Conservation (phyloP, 169 alveolate genomes). For the Eimeria maxima region DNA sequence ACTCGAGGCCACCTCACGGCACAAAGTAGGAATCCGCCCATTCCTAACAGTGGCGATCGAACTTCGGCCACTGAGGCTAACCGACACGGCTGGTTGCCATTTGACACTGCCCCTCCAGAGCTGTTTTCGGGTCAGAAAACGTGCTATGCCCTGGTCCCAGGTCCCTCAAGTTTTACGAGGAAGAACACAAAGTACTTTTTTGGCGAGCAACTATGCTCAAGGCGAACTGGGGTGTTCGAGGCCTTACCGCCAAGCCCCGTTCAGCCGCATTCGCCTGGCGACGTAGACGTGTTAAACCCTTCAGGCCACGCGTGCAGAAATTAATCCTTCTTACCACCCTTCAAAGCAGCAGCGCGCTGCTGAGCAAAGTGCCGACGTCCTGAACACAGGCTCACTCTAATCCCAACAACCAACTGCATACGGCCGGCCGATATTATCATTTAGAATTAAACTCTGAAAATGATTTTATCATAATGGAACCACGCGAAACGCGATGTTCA, state of each 20-base stretch:
- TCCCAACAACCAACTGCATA: not conserved
- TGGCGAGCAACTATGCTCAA: not conserved
- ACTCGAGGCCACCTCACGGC: slow-evolving; percentile 18
- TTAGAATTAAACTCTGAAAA: not conserved
- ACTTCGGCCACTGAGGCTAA: slow-evolving; percentile 51
- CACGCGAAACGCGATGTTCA: not conserved
- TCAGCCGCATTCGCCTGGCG: slow-evolving; percentile 32
- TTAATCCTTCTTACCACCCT: slow-evolving; percentile 4
- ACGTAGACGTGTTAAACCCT: not conserved
- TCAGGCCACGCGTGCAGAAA: not conserved
- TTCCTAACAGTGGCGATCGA: slow-evolving; percentile 46
- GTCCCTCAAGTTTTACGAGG: not conserved
- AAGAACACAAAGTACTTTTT: not conserved
- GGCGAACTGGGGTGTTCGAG: not conserved
- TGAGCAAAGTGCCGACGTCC: slow-evolving; percentile 69
- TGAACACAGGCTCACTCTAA: not conserved
- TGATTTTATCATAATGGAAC: not conserved
- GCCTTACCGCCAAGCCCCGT: not conserved
- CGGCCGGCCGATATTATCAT: not conserved
- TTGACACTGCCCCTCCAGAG: not conserved
- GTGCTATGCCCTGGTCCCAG: not conserved
- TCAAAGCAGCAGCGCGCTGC: slow-evolving; percentile 56
- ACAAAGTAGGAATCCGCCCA: slow-evolving; percentile 9
- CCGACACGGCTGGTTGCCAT: slow-evolving; percentile 49
- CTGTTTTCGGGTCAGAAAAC: not conserved